Evolutionary conservation across 306 rosid species (phyloP), one percentile per base, ranked within the genome.

Genomic region (Cucurbita ficifolia): DNA sequence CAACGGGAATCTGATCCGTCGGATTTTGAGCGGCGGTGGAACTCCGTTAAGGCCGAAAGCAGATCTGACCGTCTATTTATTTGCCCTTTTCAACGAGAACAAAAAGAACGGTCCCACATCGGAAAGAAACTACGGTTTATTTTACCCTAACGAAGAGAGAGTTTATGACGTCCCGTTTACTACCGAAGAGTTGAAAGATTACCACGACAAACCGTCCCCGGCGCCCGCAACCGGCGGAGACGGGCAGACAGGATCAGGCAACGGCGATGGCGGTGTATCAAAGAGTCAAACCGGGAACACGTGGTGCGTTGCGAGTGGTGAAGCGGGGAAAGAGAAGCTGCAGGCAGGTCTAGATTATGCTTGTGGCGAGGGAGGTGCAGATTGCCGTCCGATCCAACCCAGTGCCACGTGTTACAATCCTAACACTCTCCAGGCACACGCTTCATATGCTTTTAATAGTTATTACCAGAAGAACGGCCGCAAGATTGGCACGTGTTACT

Each of bases 321-420:
- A 84, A 13, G 84, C 77, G 1, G 92, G 86, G 3, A 89, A 88
- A 35, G 84, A 75, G 42, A 95, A 70, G 71, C 85, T 95, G 49
- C 99, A 95, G 77, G 76, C 57, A 18, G 92, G 91, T 63, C 79
- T 95, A 49, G 99, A 95, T 55, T 95, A 13, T 24, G 99, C 99
- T 21, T 95, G 99, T n/a, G 99, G 99, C 0, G 96, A 89, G 68
- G 99, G 99, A 14, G 99, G 96, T 0, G 96, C 97, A 1, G 96
- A 95, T 12, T 95, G 99, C 90, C 90, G 76, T 83, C 22, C 77
- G 89, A 95, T 95, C 55, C 97, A 95, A 70, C 81, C 72, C 0
- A 86, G 85, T 11, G 64, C 97, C 83, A 77, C 97, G 89, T 95
- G 97, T 79, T 95, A 82, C 57, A 46, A 83, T 86, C 99, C 99